These are phyloP conservation scores for Harrya chromipes DNA, from an alignment of 768 basidiomycete species.

Conservation along the genomic window DNA sequence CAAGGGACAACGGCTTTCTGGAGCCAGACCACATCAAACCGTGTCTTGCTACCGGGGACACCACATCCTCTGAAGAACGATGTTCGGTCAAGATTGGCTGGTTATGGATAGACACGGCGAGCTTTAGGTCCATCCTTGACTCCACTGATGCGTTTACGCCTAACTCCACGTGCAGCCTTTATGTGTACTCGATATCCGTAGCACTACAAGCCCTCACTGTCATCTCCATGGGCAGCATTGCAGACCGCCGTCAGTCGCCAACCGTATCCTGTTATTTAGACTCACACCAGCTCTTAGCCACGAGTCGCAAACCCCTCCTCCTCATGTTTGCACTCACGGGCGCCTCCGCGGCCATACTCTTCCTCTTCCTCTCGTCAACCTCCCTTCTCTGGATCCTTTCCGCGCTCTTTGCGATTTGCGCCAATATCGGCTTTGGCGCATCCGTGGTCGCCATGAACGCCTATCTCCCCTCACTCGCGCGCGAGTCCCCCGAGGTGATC, in stretches of 20 bases:
- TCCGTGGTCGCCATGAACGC: constrained; percentile 89
- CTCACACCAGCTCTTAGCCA: constrained; percentile 38
- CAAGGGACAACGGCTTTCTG: constrained; percentile 81
- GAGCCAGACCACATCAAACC: constrained; percentile 63
- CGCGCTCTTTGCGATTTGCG: constrained; percentile 66
- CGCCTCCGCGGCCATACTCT: constrained; percentile 60
- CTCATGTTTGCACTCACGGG: constrained; percentile 73
- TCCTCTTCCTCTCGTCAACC: constrained; percentile 70
- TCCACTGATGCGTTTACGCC: not conserved
- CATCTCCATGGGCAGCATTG: constrained; percentile 90
- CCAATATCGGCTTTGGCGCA: constrained; percentile 86
- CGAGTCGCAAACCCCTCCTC: constrained; percentile 76
- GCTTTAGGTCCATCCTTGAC: constrained; percentile 64
- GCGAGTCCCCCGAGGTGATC: constrained; percentile 58
- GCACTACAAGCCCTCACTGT: constrained; percentile 90
- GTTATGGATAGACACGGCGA: constrained; percentile 87
- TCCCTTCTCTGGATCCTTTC: constrained; percentile 68
- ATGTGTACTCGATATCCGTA: constrained; percentile 85
- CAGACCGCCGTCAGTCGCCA: constrained; percentile 75
- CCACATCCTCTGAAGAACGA: constrained; percentile 38
- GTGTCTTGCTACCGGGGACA: constrained; percentile 39
- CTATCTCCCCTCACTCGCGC: constrained; percentile 75
- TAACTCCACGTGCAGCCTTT: constrained; percentile 51
- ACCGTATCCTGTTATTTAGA: not conserved
- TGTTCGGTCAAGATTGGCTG: constrained; percentile 84